A percentile compares a stretch with the other conserved stretches of the same genome.
Evolutionary conservation across 1,284 basidiomycete genomes (phyloP).

Genomic region (Schizopora paradoxa): DNA sequence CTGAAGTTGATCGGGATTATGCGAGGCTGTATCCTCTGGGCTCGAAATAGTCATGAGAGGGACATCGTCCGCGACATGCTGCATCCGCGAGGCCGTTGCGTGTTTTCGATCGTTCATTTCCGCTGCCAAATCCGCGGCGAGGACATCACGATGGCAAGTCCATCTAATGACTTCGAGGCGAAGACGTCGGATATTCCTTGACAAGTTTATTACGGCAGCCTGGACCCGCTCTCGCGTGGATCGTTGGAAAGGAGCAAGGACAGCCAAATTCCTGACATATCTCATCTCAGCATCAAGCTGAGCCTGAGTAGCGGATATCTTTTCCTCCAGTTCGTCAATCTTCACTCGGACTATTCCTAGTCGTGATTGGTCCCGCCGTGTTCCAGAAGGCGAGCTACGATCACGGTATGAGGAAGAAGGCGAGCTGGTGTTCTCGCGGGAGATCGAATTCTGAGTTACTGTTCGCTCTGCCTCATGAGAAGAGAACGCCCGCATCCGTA

Average conservation of each 20-base stretch:
- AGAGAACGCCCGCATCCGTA: conserved; percentile 60
- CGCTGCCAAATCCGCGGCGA: conserved; percentile 67
- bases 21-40: too few relatives aligned
- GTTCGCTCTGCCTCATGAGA: conserved; percentile 7
- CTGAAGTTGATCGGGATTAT: too few relatives aligned
- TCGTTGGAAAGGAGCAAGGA: conserved; percentile 83
- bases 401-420: not conserved
- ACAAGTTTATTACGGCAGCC: conserved; percentile 55
- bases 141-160: conserved; percentile 68
- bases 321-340: conserved; percentile 58
- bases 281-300: conserved; percentile 71
- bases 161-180: conserved; percentile 74
- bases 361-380: conserved; percentile 42
- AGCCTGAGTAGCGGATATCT: conserved; percentile 50
- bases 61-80: too few relatives aligned
- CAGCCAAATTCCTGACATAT: conserved; percentile 75
- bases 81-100: conserved; percentile 37
- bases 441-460: not conserved
- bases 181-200: conserved; percentile 59
- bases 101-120: conserved; percentile 70
- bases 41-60: too few relatives aligned
- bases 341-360: conserved; percentile 56
- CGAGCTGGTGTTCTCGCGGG: not conserved
- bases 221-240: conserved; percentile 75
- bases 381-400: conserved; percentile 20